phyloP scores from a whole-genome alignment of 106 monocot genomes.

The Phalaenopsis aphrodite region DNA sequence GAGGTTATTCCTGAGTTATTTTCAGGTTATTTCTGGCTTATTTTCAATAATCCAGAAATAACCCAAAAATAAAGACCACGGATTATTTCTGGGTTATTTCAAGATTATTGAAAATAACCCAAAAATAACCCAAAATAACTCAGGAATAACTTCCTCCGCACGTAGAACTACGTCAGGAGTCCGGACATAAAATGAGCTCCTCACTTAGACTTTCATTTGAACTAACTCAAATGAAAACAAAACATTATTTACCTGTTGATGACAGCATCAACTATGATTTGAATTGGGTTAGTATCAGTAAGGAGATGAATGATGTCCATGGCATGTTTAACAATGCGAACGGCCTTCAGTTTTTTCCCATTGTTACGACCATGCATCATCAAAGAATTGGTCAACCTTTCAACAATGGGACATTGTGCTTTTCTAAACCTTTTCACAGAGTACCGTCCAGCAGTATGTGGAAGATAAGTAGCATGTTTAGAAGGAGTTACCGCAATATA shows the following conservation, averaged over 20 bases:
- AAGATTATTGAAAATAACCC: no score
- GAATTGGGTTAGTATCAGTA: constrained; percentile 47
- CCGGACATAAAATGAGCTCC: no score
- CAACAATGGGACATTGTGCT: constrained; percentile 54
- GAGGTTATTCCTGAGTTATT: no score
- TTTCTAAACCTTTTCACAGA: constrained; percentile 48
- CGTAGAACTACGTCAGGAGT: no score
- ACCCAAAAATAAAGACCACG: no score
- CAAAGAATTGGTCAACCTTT: constrained; percentile 57
- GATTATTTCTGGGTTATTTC: no score
- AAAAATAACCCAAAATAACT: no score
- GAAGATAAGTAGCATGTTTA: constrained; percentile 48
- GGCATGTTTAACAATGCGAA: constrained; percentile 46
- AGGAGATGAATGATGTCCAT: constrained; percentile 67
- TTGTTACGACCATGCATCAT: constrained; percentile 77
- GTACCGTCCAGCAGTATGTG: constrained; percentile 61
- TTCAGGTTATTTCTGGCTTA: no score
- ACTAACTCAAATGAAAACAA: neutral
- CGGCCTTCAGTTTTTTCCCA: constrained; percentile 57
- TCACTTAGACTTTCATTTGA: neutral
- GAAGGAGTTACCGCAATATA: constrained; percentile 35
- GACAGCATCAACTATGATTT: constrained; percentile 46
- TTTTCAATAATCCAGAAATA: no score
- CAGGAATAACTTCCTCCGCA: no score
- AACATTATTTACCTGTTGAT: constrained; percentile 31